These are phyloP conservation scores for Xylaria castorea DNA, from an alignment of 495 filamentous ascomycete genomes.

Conservation along the genomic window DNA sequence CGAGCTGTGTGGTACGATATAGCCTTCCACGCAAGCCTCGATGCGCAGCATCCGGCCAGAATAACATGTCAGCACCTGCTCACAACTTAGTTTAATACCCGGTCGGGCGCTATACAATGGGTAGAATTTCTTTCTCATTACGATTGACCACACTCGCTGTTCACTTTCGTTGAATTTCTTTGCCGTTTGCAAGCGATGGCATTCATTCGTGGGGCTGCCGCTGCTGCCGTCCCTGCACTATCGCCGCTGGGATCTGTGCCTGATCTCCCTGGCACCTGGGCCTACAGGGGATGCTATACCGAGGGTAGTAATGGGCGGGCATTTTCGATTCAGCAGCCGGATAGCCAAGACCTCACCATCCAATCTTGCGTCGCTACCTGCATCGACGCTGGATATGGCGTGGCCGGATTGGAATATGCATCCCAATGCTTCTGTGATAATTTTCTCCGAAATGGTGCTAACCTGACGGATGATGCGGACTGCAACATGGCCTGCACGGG, in stretches of 20 bases:
- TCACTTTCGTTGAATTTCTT: constrained; percentile 11
- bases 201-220: constrained; percentile 16
- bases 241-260: constrained; percentile 12
- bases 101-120: not conserved
- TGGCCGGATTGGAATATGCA: constrained; percentile 62
- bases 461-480: constrained; percentile 35
- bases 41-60: constrained; percentile 6
- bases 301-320: constrained; percentile 15
- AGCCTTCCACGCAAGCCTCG: constrained; percentile 6
- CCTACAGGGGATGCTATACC: constrained; percentile 22
- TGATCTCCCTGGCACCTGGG: constrained; percentile 12
- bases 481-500: constrained; percentile 51
- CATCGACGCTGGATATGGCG: constrained; percentile 44
- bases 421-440: constrained; percentile 64
- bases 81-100: constrained; percentile 1
- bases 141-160: constrained; percentile 6
- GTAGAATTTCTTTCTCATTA: not conserved
- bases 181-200: constrained; percentile 10
- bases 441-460: constrained; percentile 28
- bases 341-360: constrained; percentile 50
- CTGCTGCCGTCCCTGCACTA: not conserved
- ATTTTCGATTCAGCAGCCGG: constrained; percentile 11
- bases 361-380: constrained; percentile 58
- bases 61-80: not conserved
- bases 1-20: constrained; percentile 17